A percentile compares a stretch with the other conserved stretches of the same genome.
Evolutionary conservation across 768 basidiomycete genomes (phyloP).

Genomic region (Auriscalpium vulgare): DNA sequence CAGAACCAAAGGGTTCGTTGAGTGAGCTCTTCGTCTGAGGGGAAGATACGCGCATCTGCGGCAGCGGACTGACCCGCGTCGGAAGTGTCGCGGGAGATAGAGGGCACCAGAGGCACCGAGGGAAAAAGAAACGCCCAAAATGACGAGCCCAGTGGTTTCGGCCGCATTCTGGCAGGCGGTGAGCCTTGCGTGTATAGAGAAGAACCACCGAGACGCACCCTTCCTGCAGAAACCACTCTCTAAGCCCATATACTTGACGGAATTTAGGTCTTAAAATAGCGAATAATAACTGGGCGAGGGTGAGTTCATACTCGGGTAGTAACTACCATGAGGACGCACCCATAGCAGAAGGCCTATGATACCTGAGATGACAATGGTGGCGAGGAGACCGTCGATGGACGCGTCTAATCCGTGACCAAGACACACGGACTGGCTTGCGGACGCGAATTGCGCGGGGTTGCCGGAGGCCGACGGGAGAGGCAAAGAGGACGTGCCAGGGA

Average conservation of each 20-base stretch:
- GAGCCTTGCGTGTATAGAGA: constrained; percentile 6
- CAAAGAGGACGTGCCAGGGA: constrained; percentile 2
- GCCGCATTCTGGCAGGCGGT: constrained; percentile 42
- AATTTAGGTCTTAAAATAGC: constrained; percentile 60
- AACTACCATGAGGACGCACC: constrained; percentile 36
- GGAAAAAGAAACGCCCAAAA: constrained; percentile 68
- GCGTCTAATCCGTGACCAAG: constrained; percentile 60
- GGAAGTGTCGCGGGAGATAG: constrained; percentile 47
- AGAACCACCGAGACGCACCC: constrained; percentile 40
- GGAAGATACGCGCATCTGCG: constrained; percentile 50
- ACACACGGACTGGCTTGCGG: constrained; percentile 37
- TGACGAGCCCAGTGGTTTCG: constrained; percentile 47
- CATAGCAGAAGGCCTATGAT: constrained; percentile 56
- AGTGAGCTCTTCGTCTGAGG: constrained; percentile 66
- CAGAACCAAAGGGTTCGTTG: constrained; percentile 66
- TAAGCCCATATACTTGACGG: constrained; percentile 61
- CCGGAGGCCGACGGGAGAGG: constrained; percentile 10
- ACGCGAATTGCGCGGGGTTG: constrained; percentile 9
- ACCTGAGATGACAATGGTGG: constrained; percentile 49
- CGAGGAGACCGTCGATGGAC: constrained; percentile 51
- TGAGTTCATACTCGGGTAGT: not conserved
- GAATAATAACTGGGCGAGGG: constrained; percentile 45
- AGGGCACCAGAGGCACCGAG: constrained; percentile 56
- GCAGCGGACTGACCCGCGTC: constrained; percentile 42
- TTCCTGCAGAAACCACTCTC: constrained; percentile 72